Conservation (phyloP, 2,329 filamentous ascomycete species). For the Diplodia intermedia region DNA sequence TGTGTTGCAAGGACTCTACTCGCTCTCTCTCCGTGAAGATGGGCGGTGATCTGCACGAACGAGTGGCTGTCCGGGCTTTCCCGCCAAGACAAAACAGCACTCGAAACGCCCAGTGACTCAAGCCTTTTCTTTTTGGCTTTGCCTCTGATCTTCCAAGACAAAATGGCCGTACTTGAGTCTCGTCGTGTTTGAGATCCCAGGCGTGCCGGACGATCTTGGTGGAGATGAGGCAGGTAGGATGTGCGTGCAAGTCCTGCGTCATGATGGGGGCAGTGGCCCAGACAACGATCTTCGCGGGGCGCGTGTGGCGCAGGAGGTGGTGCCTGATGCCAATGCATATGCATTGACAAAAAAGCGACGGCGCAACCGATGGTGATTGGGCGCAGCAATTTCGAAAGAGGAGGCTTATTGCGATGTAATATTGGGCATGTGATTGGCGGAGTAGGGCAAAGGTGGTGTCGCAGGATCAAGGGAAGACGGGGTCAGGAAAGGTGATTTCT, state of each 20-base stretch:
- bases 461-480: neutral
- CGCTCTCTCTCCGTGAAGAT: neutral
- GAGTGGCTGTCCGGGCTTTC: neutral
- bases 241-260: neutral
- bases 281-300: neutral
- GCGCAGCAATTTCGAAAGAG: neutral
- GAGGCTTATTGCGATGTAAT: neutral
- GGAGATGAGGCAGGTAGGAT: conserved; percentile 6
- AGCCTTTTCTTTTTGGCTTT: conserved; percentile 2
- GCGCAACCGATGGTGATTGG: neutral
- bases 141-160: neutral
- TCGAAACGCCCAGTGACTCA: conserved; percentile 31
- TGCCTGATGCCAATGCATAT: neutral
- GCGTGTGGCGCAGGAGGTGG: neutral
- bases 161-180: neutral
- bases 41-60: conserved; percentile 5
- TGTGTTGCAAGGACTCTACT: neutral
- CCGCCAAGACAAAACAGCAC: conserved; percentile 25
- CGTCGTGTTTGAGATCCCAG: neutral
- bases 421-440: neutral
- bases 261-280: too few species aligned
- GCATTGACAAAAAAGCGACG: neutral
- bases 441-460: neutral
- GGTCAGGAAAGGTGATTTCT: neutral
- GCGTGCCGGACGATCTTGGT: neutral